Evolutionary conservation across 179 eudicot genomes (phyloP), one percentile per base, ranked within the genome.

Genomic region (Beta lomatogona): DNA sequence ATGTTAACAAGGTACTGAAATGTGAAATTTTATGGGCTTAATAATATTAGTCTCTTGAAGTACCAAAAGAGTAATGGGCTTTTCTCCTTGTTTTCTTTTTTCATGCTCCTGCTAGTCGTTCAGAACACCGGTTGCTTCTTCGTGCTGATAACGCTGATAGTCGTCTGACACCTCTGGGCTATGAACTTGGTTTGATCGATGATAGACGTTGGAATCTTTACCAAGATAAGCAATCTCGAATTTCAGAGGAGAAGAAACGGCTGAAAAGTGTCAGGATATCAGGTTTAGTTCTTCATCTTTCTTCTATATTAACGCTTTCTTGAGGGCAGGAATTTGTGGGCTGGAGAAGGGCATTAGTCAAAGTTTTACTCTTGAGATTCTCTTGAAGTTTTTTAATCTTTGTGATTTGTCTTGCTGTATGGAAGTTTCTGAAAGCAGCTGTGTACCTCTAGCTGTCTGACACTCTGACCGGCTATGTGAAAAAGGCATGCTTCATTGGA

Each of bases 101-200:
- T 75, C 67, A 61, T 82, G 67, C 58, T 82, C 54, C 18, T 86
- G 80, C 57, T 85, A 96, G 99, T 85, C 99, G 98, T 79, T 96
- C 99, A 83, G 99, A 96, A 85, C 96, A 96, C 79, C 91, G 99
- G 69, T 80, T 96, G 73, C 87, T 96, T 86, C 92, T 96, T 15
- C 94, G 99, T 72, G 85, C 98, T 77, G 99, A 96, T 85, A 96
- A 96, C 86, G 99, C 99, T 69, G 99, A 96, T 81, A 96, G 98
- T 83, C 99, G 99, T 82, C 98, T 96, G 83, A 96, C 98, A 67
- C 98, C 99, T 59, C 83, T 96, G 77, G 99, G 94, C 52, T 93
- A 82, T 86, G 99, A 96, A 87, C 92, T 96, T 86, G 99, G 99
- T 77, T 88, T 96, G 83, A 91, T 96, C 79, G 93, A 91, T 83